Percentiles rank a stretch among this genome's conserved stretches.
Evolutionary conservation across 306 rosid genomes (phyloP).

Genomic region (Begonia loranthoides): DNA sequence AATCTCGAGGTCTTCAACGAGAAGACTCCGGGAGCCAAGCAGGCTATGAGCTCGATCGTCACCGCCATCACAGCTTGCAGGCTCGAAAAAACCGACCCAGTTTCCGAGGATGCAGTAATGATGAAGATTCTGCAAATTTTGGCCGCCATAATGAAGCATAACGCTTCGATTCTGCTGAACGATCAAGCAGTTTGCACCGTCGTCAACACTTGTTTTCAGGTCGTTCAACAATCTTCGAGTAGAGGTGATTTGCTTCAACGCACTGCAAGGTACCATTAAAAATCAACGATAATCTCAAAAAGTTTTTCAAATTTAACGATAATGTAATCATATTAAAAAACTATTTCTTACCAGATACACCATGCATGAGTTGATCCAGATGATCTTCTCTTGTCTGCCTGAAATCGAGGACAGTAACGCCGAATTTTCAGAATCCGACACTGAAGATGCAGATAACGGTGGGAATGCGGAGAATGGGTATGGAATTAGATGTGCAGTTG

Average conservation of each 20-base stretch:
- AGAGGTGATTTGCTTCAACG: slow-evolving; percentile 68
- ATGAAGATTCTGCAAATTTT: slow-evolving; percentile 65
- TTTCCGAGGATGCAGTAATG: slow-evolving; percentile 68
- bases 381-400: slow-evolving; percentile 38
- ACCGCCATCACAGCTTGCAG: slow-evolving; percentile 46
- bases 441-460: slow-evolving; percentile 27
- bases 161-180: slow-evolving; percentile 33
- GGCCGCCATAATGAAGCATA: slow-evolving; percentile 42
- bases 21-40: slow-evolving; percentile 47
- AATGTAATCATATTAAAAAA: no score
- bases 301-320: no score
- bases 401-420: slow-evolving; percentile 31
- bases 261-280: slow-evolving; percentile 26
- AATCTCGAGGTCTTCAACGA: slow-evolving; percentile 57
- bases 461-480: slow-evolving; percentile 28
- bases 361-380: slow-evolving; percentile 77
- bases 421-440: slow-evolving; percentile 35
- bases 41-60: slow-evolving; percentile 36
- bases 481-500: slow-evolving; percentile 58
- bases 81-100: slow-evolving; percentile 59
- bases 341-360: slow-evolving; percentile 12
- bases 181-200: slow-evolving; percentile 61
- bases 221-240: slow-evolving; percentile 50
- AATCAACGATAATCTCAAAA: no score
- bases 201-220: slow-evolving; percentile 63